Conservation (phyloP, 1,284 basidiomycete genomes). For the Leccinum proliferum region DNA sequence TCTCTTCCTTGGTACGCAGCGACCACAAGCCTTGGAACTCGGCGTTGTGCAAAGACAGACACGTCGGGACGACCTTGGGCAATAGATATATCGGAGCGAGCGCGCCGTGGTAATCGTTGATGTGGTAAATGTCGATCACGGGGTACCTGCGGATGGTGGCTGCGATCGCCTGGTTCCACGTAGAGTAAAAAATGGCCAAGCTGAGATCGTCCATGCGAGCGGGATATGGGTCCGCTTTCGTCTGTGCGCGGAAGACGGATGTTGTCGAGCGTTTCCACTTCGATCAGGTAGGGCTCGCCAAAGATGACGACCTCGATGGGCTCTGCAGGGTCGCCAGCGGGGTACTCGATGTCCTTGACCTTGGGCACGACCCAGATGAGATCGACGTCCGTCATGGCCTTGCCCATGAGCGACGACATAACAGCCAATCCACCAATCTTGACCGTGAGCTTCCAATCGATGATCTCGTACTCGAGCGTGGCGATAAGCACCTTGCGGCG, state of each 20-base stretch:
- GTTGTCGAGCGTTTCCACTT: slow-evolving; percentile 91
- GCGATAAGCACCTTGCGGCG: slow-evolving; percentile 86
- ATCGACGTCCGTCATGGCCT: slow-evolving; percentile 87
- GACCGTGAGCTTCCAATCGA: slow-evolving; percentile 95
- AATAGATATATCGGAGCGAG: slow-evolving; percentile 86
- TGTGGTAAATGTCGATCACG: slow-evolving; percentile 83
- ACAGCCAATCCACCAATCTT: slow-evolving; percentile 96
- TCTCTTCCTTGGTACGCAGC: slow-evolving; percentile 90
- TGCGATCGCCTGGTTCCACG: slow-evolving; percentile 94
- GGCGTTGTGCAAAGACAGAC: slow-evolving; percentile 92
- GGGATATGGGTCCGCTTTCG: slow-evolving; percentile 90
- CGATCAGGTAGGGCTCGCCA: slow-evolving; percentile 89
- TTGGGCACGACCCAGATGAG: slow-evolving; percentile 91
- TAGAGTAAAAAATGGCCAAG: slow-evolving; percentile 94
- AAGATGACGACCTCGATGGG: slow-evolving; percentile 95
- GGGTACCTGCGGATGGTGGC: slow-evolving; percentile 81
- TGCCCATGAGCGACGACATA: slow-evolving; percentile 95
- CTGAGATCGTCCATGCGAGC: slow-evolving; percentile 94
- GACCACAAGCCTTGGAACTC: slow-evolving; percentile 97
- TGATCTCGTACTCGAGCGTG: slow-evolving; percentile 91
- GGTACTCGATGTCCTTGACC: slow-evolving; percentile 90
- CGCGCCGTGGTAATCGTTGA: slow-evolving; percentile 92
- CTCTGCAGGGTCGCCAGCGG: slow-evolving; percentile 82
- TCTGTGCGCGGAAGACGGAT: slow-evolving; percentile 94
- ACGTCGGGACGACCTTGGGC: slow-evolving; percentile 83